Percentiles rank a stretch among this genome's conserved stretches.
Evolutionary conservation across 257 asterid genomes (phyloP).

Genomic region (Cruciata laevipes): DNA sequence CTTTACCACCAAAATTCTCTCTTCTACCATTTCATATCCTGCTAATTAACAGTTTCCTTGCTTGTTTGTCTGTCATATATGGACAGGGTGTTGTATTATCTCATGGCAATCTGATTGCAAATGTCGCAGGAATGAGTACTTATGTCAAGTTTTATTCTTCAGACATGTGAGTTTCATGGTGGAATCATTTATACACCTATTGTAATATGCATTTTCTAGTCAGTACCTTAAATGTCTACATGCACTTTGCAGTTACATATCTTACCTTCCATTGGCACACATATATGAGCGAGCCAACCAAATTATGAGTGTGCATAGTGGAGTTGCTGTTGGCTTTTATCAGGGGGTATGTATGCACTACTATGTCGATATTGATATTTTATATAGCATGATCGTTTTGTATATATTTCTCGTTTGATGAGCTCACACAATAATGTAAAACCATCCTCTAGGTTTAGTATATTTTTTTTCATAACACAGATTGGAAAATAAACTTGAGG

Average conservation of each 20-base stretch:
- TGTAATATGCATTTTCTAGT: slow-evolving; percentile 10
- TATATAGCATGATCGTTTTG: not conserved
- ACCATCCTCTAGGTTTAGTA: not conserved
- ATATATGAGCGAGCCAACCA: slow-evolving; percentile 95
- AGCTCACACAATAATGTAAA: not conserved
- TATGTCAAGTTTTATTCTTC: slow-evolving; percentile 52
- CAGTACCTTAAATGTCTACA: slow-evolving; percentile 3
- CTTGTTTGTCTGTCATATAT: slow-evolving; percentile 18
- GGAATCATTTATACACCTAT: slow-evolving; percentile 13
- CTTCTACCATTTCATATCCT: slow-evolving; percentile 2
- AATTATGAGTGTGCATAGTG: slow-evolving; percentile 41
- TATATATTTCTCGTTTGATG: not conserved
- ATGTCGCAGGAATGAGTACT: slow-evolving; percentile 57
- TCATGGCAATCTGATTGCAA: slow-evolving; percentile 76
- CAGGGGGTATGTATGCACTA: slow-evolving; percentile 58
- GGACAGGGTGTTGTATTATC: slow-evolving; percentile 77
- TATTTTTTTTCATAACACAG: not conserved
- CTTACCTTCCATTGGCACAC: slow-evolving; percentile 97
- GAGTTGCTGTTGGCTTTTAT: slow-evolving; percentile 83
- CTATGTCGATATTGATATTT: not conserved
- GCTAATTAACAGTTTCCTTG: slow-evolving; percentile 1
- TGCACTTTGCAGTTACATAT: slow-evolving; percentile 61
- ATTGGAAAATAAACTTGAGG: not conserved
- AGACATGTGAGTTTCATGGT: slow-evolving; percentile 64
- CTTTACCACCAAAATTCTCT: not conserved